phyloP scores from a whole-genome alignment of 352 stramenopile genomes.

The Phytopythium boreale region DNA sequence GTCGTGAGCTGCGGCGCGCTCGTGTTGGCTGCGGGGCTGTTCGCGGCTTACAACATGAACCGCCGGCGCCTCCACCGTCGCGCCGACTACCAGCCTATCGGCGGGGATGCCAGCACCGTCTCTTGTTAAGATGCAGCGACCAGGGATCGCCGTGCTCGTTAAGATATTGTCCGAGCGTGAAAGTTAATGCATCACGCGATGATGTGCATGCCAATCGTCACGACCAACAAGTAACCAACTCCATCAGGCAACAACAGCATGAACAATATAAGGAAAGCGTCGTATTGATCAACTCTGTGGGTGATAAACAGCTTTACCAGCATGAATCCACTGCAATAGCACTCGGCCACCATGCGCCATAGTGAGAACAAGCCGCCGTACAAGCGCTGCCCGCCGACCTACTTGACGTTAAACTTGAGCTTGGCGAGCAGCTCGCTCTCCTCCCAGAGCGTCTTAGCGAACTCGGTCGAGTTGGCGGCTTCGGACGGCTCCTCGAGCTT shows the following conservation, averaged over 20 bases:
- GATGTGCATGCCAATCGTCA: too few relatives aligned
- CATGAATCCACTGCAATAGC: too few relatives aligned
- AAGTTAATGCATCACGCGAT: too few relatives aligned
- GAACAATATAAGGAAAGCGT: neutral
- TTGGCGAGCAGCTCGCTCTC: conserved; percentile 27
- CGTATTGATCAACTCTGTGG: neutral
- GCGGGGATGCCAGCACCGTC: neutral
- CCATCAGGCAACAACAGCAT: neutral
- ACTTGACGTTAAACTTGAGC: conserved; percentile 18
- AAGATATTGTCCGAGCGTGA: too few relatives aligned
- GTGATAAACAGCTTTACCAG: too few relatives aligned
- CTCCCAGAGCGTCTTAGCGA: conserved; percentile 16
- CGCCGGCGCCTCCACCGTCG: neutral
- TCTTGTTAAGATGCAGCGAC: neutral
- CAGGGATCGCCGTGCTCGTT: too few relatives aligned
- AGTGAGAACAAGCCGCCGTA: too few relatives aligned
- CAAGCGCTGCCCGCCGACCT: neutral
- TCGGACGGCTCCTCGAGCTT: conserved; percentile 19
- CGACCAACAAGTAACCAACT: neutral
- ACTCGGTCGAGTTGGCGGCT: conserved; percentile 3
- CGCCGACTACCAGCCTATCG: neutral
- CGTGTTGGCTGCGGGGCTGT: neutral
- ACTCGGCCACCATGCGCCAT: too few relatives aligned
- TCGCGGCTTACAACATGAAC: neutral
- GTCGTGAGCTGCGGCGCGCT: neutral